Percentiles rank a stretch among this genome's conserved stretches.
Conservation (phyloP, 148 eudicot species). For the Rhododendron williamsianum region DNA sequence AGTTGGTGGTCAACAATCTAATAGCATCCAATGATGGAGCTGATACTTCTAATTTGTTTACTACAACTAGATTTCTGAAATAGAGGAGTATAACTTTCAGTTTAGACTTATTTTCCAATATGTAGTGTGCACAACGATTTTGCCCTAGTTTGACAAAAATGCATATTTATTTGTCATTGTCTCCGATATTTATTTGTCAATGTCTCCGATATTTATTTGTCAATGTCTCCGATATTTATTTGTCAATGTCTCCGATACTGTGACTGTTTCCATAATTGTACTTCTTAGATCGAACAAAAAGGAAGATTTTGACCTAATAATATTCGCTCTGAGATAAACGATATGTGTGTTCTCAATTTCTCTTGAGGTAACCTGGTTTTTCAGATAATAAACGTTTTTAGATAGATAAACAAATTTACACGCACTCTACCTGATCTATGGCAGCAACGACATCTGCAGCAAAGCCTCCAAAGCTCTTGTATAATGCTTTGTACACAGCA, state of each 20-base stretch:
- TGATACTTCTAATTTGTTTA: neutral
- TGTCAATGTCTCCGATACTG: neutral
- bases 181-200: neutral
- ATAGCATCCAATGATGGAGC: neutral
- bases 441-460: conserved; percentile 99
- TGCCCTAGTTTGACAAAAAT: neutral
- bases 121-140: neutral
- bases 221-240: neutral
- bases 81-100: neutral
- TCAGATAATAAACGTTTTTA: neutral
- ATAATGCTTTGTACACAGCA: conserved; percentile 95
- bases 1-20: too few relatives aligned
- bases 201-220: neutral
- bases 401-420: neutral
- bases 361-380: neutral
- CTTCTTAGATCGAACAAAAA: neutral
- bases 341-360: neutral
- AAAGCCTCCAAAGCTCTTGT: conserved; percentile 98
- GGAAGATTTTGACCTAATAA: neutral
- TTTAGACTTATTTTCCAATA: neutral
- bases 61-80: neutral
- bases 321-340: neutral
- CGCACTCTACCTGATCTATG: conserved; percentile 81
- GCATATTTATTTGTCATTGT: neutral
- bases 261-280: neutral